Evolutionary conservation across 805 yeast genomes (phyloP).

Genomic region (Clavispora vitiphila): DNA sequence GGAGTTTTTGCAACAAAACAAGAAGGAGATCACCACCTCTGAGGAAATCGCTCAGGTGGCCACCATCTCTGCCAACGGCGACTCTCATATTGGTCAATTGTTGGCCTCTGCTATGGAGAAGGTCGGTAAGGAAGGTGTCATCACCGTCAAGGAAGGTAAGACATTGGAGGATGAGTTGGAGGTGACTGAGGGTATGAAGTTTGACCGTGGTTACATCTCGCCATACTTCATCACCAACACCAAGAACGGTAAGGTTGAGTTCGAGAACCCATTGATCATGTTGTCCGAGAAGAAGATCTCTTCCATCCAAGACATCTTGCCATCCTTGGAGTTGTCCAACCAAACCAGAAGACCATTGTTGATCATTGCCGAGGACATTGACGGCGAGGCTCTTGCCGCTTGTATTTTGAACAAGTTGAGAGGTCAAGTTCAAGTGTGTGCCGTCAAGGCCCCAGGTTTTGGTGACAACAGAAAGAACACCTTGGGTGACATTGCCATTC

Average conservation of each 20-base stretch:
- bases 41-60: constrained; percentile 98
- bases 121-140: constrained; percentile 98
- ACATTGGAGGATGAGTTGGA: constrained; percentile 94
- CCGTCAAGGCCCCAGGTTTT: constrained; percentile 98
- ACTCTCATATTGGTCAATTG: constrained; percentile 81
- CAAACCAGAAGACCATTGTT: constrained; percentile 89
- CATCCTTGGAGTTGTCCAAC: constrained; percentile 89
- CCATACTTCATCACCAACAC: constrained; percentile 95
- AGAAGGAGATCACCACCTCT: constrained; percentile 88
- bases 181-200: constrained; percentile 96
- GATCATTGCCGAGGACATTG: constrained; percentile 92
- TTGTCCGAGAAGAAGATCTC: constrained; percentile 91
- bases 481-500: constrained; percentile 89
- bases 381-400: constrained; percentile 98
- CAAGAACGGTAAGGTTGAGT: constrained; percentile 88
- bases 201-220: constrained; percentile 94
- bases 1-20: constrained; percentile 73
- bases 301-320: constrained; percentile 84
- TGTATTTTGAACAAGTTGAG: constrained; percentile 95
- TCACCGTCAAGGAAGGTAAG: constrained; percentile 96
- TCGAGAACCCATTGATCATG: constrained; percentile 85
- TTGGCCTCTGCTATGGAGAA: constrained; percentile 96
- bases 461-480: constrained; percentile 98
- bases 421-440: constrained; percentile 97
- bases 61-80: constrained; percentile 96